phyloP scores from a whole-genome alignment of 345 rosid species.

The Punica granatum region DNA sequence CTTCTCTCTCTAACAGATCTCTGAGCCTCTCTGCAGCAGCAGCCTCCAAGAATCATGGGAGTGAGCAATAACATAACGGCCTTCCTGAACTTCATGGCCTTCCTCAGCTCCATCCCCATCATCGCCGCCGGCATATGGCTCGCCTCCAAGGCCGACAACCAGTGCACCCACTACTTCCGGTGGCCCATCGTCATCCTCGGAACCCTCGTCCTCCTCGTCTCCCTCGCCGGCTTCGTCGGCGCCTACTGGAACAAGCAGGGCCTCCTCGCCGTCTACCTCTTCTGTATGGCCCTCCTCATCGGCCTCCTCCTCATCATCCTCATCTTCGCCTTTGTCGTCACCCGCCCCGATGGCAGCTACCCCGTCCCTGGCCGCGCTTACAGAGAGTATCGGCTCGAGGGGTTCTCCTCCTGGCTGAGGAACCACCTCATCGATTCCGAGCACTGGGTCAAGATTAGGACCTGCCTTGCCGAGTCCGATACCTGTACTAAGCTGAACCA shows the following conservation, averaged over 20 bases:
- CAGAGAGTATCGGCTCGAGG: slow-evolving; percentile 60
- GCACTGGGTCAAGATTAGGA: slow-evolving; percentile 59
- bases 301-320: slow-evolving; percentile 53
- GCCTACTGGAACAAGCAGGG: slow-evolving; percentile 86
- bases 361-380: slow-evolving; percentile 57
- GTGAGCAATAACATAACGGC: slow-evolving; percentile 86
- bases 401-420: slow-evolving; percentile 67
- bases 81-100: slow-evolving; percentile 65
- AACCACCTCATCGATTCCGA: slow-evolving; percentile 48
- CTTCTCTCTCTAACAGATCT: neutral
- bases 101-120: slow-evolving; percentile 83
- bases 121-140: slow-evolving; percentile 87
- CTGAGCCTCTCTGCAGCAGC: neutral
- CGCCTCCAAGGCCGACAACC: slow-evolving; percentile 74
- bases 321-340: slow-evolving; percentile 74
- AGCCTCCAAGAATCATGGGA: slow-evolving; percentile 39
- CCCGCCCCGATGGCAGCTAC: slow-evolving; percentile 63
- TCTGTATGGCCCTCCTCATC: slow-evolving; percentile 84
- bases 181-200: slow-evolving; percentile 90
- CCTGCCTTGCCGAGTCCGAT: slow-evolving; percentile 59
- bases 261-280: slow-evolving; percentile 73
- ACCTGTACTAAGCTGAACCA: slow-evolving; percentile 56
- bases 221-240: slow-evolving; percentile 78
- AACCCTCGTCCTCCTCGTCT: slow-evolving; percentile 66
- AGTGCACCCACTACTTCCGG: slow-evolving; percentile 62